Percentiles rank a stretch among this genome's conserved stretches.
phyloP scores from a whole-genome alignment of 352 stramenopile species.

The Pythium angustatum region DNA sequence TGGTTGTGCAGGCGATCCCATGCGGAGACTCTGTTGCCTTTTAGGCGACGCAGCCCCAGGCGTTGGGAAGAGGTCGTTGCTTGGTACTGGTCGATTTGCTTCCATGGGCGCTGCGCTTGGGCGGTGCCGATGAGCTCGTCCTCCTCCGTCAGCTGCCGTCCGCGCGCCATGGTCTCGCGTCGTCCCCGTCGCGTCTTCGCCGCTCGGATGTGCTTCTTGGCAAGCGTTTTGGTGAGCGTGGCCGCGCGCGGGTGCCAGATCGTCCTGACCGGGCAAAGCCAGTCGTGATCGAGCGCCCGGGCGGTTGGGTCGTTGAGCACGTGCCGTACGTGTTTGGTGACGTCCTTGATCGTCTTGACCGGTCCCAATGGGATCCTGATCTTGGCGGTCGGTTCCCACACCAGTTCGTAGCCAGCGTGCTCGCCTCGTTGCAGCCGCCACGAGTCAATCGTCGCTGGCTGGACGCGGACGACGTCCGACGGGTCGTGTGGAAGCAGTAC shows the following conservation, averaged over 20 bases:
- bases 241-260: not conserved
- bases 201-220: not conserved
- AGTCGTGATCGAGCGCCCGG: not conserved
- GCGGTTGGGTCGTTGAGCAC: not conserved
- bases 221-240: not conserved
- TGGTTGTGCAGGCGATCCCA: too few species aligned
- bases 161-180: not conserved
- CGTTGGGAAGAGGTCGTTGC: not conserved
- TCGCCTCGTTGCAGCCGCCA: not conserved
- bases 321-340: not conserved
- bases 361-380: not conserved
- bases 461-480: not conserved
- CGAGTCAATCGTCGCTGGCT: not conserved
- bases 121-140: not conserved
- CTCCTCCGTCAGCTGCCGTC: not conserved
- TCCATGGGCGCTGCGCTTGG: not conserved
- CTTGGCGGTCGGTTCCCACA: not conserved
- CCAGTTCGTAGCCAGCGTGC: not conserved
- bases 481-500: not conserved
- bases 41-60: not conserved
- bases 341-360: not conserved
- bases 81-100: not conserved
- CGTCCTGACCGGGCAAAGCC: not conserved
- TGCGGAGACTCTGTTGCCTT: conserved; percentile 1
- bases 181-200: not conserved